phyloP scores from a whole-genome alignment of 495 filamentous ascomycete genomes.

The Podospora comata region DNA sequence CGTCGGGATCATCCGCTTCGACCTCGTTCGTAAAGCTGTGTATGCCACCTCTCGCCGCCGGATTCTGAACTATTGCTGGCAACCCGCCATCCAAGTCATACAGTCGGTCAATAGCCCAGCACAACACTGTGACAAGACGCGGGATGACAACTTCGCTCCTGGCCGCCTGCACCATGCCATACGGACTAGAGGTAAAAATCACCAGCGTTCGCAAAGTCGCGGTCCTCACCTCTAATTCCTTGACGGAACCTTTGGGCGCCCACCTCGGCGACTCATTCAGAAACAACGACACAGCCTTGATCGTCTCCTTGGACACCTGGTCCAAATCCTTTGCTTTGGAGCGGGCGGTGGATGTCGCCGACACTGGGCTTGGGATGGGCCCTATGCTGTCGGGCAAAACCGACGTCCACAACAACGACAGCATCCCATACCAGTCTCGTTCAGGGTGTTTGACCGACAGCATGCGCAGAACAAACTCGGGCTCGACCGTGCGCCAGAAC shows the following conservation, averaged over 20 bases:
- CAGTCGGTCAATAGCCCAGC: constrained; percentile 42
- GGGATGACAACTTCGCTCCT: constrained; percentile 41
- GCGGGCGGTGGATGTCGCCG: constrained; percentile 13
- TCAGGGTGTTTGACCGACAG: constrained; percentile 45
- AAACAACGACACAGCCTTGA: constrained; percentile 41
- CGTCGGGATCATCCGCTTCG: not conserved
- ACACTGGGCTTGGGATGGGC: constrained; percentile 34
- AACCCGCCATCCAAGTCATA: constrained; percentile 41
- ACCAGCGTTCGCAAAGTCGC: constrained; percentile 37
- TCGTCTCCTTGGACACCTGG: constrained; percentile 35
- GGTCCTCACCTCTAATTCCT: constrained; percentile 31
- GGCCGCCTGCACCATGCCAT: constrained; percentile 41
- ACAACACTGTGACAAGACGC: constrained; percentile 38
- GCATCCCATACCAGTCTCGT: constrained; percentile 40
- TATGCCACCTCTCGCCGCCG: too few relatives aligned
- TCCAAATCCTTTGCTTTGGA: constrained; percentile 24
- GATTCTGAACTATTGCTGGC: not conserved
- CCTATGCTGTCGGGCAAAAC: constrained; percentile 43
- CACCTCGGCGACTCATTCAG: constrained; percentile 40
- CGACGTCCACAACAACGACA: constrained; percentile 43
- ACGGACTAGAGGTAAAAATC: constrained; percentile 37
- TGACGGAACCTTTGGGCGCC: constrained; percentile 32
- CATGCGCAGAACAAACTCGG: constrained; percentile 46
- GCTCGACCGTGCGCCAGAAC: constrained; percentile 47
- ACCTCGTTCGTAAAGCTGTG: not conserved